Evolutionary conservation across 176 grass and related monocot species (phyloP).

Genomic region (Aegilops tauschii): DNA sequence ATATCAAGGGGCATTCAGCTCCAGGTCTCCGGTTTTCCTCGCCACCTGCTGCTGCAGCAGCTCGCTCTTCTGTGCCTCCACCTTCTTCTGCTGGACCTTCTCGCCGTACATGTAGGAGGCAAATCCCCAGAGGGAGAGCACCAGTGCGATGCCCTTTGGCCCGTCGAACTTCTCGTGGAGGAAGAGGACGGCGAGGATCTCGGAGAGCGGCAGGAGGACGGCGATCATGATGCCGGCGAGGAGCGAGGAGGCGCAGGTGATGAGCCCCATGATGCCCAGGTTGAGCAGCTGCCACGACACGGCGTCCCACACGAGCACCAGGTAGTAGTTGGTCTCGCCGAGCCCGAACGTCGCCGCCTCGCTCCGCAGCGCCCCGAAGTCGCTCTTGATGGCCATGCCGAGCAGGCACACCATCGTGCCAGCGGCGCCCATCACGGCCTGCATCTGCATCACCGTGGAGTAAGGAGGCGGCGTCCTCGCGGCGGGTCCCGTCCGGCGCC

Average conservation of each 20-base stretch:
- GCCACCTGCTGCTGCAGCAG: not conserved
- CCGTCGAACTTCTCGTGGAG: slow-evolving; percentile 77
- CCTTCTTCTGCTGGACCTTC: slow-evolving; percentile 33
- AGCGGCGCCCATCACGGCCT: slow-evolving; percentile 57
- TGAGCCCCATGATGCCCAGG: slow-evolving; percentile 59
- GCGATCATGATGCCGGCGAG: slow-evolving; percentile 69
- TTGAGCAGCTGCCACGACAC: slow-evolving; percentile 62
- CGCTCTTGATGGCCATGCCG: slow-evolving; percentile 59
- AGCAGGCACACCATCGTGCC: slow-evolving; percentile 60
- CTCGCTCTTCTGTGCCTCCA: slow-evolving; percentile 1
- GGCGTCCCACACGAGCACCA: slow-evolving; percentile 49
- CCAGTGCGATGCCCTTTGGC: slow-evolving; percentile 48
- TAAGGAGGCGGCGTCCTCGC: slow-evolving; percentile 31
- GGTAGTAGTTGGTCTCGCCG: slow-evolving; percentile 58
- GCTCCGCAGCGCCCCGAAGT: slow-evolving; percentile 46
- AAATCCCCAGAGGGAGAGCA: slow-evolving; percentile 71
- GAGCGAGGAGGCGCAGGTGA: slow-evolving; percentile 56
- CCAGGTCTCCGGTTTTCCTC: slow-evolving; percentile 9
- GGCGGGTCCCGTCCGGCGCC: not conserved
- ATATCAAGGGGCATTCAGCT: slow-evolving; percentile 5
- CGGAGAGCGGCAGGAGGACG: slow-evolving; percentile 48
- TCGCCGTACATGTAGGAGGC: slow-evolving; percentile 21
- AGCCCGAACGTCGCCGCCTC: slow-evolving; percentile 66
- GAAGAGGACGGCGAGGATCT: slow-evolving; percentile 64
- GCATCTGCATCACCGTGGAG: slow-evolving; percentile 59